A percentile compares a stretch with the other conserved stretches of the same genome.
phyloP scores from a whole-genome alignment of 2,329 filamentous ascomycete genomes.

The Colletotrichum somersetense region DNA sequence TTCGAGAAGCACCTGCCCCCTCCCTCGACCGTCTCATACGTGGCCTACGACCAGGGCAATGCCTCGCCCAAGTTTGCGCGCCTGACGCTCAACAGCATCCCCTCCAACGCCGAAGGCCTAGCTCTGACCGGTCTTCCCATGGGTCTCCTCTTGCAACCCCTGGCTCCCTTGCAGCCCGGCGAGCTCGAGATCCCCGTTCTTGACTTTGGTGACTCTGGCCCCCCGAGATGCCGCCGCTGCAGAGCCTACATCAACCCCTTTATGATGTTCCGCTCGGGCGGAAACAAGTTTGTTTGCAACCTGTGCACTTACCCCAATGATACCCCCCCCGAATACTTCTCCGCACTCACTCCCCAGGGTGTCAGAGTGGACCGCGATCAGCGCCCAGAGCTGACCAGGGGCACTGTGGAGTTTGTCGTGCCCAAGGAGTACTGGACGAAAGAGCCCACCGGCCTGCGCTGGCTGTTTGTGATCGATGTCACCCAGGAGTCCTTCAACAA shows the following conservation, averaged over 20 bases:
- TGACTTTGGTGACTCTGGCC: slow-evolving; percentile 92
- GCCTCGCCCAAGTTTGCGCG: slow-evolving; percentile 94
- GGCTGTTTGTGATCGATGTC: slow-evolving; percentile 93
- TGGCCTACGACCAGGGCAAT: slow-evolving; percentile 96
- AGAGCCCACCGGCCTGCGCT: slow-evolving; percentile 87
- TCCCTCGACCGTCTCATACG: slow-evolving; percentile 87
- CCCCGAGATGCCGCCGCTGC: slow-evolving; percentile 92
- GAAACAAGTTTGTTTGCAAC: slow-evolving; percentile 98
- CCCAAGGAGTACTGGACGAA: slow-evolving; percentile 99
- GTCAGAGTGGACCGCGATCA: slow-evolving; percentile 89
- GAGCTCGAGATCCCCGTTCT: slow-evolving; percentile 91
- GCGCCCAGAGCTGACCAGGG: slow-evolving; percentile 88
- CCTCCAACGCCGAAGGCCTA: slow-evolving; percentile 83
- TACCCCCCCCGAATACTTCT: slow-evolving; percentile 91
- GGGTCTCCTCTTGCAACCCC: slow-evolving; percentile 88
- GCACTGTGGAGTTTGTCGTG: slow-evolving; percentile 95
- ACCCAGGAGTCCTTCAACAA: slow-evolving; percentile 92
- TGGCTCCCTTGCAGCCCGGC: slow-evolving; percentile 85
- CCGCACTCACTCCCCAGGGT: slow-evolving; percentile 88
- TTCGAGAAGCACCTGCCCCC: slow-evolving; percentile 95
- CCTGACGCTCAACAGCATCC: slow-evolving; percentile 93
- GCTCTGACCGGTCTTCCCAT: slow-evolving; percentile 85
- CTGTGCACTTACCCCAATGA: slow-evolving; percentile 98
- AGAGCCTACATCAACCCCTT: slow-evolving; percentile 98
- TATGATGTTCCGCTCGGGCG: slow-evolving; percentile 95